Evolutionary conservation across 2,329 filamentous ascomycete genomes (phyloP).

Genomic region (Seiridium cupressi): DNA sequence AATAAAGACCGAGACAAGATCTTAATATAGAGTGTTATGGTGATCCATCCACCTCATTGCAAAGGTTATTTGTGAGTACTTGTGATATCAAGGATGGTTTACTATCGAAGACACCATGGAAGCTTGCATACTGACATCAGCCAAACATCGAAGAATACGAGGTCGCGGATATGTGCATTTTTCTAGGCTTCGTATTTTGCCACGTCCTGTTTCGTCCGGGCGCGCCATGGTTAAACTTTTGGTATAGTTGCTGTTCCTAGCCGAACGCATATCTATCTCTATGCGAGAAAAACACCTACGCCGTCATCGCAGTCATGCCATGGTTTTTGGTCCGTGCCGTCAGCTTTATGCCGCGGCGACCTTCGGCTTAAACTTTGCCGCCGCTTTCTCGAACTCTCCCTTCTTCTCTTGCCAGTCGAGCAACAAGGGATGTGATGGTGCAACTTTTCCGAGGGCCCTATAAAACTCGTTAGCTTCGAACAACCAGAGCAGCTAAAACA

Average conservation of each 20-base stretch:
- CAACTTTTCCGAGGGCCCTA: slow-evolving; percentile 55
- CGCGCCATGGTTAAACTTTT: background rate
- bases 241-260: background rate
- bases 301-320: background rate
- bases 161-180: no score
- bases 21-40: no score
- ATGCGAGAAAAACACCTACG: background rate
- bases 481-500: no score
- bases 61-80: no score
- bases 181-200: no score
- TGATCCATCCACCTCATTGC: no score
- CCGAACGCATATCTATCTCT: slow-evolving; percentile 1
- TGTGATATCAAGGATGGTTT: no score
- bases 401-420: slow-evolving; percentile 80
- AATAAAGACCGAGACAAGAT: no score
- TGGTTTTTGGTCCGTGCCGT: background rate
- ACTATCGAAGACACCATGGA: no score
- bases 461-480: background rate
- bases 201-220: no score
- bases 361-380: slow-evolving; percentile 83
- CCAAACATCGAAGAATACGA: no score
- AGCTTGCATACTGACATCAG: no score
- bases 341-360: slow-evolving; percentile 54
- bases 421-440: slow-evolving; percentile 69
- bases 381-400: slow-evolving; percentile 81